phyloP scores from a whole-genome alignment of 371 early-diverging fungal species.

The Mucor saturninus region DNA sequence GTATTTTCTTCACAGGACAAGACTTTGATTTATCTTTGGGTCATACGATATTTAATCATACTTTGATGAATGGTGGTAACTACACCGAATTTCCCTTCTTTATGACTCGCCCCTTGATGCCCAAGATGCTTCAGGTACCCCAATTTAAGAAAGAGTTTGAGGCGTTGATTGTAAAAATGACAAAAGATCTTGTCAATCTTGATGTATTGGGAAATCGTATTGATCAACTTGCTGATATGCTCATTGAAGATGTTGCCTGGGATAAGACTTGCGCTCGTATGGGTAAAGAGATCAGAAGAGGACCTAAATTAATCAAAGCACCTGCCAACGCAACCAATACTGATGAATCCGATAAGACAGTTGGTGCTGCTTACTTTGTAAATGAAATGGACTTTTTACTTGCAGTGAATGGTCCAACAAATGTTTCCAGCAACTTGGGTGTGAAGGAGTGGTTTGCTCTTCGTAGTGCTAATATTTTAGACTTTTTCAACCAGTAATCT shows the following conservation, averaged over 20 bases:
- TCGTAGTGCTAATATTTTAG: conserved; percentile 16
- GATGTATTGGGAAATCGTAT: conserved; percentile 17
- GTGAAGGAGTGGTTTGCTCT: conserved; percentile 27
- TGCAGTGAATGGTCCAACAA: conserved; percentile 27
- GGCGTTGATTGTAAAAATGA: conserved; percentile 6
- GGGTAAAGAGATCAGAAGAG: neutral
- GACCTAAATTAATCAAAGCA: no score
- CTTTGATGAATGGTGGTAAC: conserved; percentile 25
- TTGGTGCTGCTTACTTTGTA: neutral
- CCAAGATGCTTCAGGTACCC: conserved; percentile 22
- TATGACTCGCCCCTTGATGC: conserved; percentile 25
- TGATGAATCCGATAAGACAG: no score
- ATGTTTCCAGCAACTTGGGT: conserved; percentile 1
- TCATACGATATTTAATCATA: conserved; percentile 18
- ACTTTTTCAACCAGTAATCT: conserved; percentile 6
- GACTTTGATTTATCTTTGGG: conserved; percentile 42
- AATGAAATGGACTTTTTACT: neutral
- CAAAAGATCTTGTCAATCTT: conserved; percentile 17
- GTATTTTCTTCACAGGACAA: conserved; percentile 31
- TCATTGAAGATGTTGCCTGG: conserved; percentile 38
- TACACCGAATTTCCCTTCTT: conserved; percentile 31
- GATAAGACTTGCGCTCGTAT: conserved; percentile 27
- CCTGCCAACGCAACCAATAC: neutral
- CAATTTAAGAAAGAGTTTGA: conserved; percentile 21
- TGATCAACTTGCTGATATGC: conserved; percentile 16